Base-by-base conservation (phyloP, 2,329 filamentous ascomycete genomes). In the Diaporthe australafricana region DNA sequence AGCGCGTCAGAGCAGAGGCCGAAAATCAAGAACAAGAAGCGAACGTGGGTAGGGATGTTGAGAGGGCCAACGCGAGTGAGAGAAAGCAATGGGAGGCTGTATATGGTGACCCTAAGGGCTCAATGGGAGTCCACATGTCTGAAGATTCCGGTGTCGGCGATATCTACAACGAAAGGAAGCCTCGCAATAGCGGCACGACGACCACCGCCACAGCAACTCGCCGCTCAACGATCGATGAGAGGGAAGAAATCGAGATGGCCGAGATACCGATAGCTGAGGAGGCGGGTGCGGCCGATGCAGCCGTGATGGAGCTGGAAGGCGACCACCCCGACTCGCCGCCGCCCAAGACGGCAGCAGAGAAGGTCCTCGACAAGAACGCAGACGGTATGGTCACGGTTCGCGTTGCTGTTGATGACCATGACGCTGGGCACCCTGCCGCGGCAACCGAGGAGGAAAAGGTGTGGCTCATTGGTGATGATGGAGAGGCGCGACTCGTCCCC, bases 41-140 rank as follows among this genome's bases (percentile, higher is more conserved):
- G 70, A 90, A 90, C 50, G 86, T 92, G 3, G 94, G 94, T 4
- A 88, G 90, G 68, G 87, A 89, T 68, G 83, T 94, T 16, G 90
- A 94, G 77, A 85, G 88, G 70, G 82, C 84, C n/a, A 91, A 88
- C 68, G 86, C 87, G 14, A 86, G 86, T 7, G 92, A 94, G 73
- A 87, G 89, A 55, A 84, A 84, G 8, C 84, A 90, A 73, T 98
- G 95, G 95, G 95, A 98, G 79, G 88, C 88, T 7, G 85, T 88
- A 2, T 96, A 97, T 75, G 93, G 93, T 0, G 86, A 92, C 74
- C 89, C 32, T 76, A 80, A 53, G 78, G 81, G 78, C 75, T 75
- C 48, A 75, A 74, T 75, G 62, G 83, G 80, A 68, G 74, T 78
- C 9, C 77, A 79, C 20, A 78, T 74, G 3, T 85, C 85, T 1